Evolutionary conservation across 106 monocot genomes (phyloP).

Genomic region (Phalaenopsis equestris): DNA sequence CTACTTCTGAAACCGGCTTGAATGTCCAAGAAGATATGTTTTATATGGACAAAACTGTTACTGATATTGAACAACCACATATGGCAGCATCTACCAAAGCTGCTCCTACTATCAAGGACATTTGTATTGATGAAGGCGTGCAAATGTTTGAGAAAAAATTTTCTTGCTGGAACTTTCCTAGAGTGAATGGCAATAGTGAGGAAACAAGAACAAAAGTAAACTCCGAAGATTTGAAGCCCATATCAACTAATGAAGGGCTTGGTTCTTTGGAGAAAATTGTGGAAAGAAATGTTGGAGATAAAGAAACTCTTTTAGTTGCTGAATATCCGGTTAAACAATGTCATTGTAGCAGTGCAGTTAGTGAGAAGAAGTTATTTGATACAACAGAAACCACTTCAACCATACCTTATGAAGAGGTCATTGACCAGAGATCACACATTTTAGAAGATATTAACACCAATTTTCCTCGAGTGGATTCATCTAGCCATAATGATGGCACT

Average conservation of each 20-base stretch:
- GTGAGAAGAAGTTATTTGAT: not conserved
- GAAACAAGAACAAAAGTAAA: not conserved
- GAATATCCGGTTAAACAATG: not conserved
- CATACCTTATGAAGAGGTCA: not conserved
- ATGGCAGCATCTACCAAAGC: slow-evolving; percentile 20
- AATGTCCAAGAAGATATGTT: slow-evolving; percentile 11
- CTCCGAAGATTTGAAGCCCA: not conserved
- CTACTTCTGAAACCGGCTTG: not conserved
- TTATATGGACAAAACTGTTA: slow-evolving; percentile 31
- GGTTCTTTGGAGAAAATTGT: not conserved
- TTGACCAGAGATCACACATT: not conserved
- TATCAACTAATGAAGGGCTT: not conserved
- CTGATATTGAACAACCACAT: slow-evolving; percentile 15
- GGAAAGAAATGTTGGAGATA: not conserved
- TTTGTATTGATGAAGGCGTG: slow-evolving; percentile 53
- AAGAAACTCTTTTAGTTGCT: not conserved
- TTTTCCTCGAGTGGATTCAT: not conserved
- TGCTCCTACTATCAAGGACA: slow-evolving; percentile 44
- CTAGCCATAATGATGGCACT: not conserved
- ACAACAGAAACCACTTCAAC: not conserved
- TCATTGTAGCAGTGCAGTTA: not conserved
- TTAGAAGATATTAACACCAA: not conserved
- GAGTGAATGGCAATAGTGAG: not conserved
- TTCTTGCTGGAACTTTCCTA: not conserved
- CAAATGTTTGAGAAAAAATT: slow-evolving; percentile 16